Conservation (phyloP, 2,329 filamentous ascomycete species). For the Verticillium nubilum region DNA sequence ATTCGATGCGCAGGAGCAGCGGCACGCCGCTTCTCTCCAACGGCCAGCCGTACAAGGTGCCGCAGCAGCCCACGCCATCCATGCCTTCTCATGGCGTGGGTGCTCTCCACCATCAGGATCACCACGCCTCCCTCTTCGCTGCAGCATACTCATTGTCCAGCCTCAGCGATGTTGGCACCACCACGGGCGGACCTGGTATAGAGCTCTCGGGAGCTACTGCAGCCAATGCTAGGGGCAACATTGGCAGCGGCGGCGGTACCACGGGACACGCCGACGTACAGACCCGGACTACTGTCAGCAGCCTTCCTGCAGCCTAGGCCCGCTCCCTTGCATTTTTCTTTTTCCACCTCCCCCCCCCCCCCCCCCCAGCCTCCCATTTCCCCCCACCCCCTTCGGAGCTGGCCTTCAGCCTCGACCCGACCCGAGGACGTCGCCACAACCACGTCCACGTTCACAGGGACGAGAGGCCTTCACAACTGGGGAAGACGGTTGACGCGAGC, state of each 20-base stretch:
- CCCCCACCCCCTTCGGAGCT: neutral
- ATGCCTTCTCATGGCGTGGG: neutral
- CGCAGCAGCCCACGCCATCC: neutral
- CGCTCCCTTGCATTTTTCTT: neutral
- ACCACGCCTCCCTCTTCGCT: neutral
- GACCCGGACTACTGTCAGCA: neutral
- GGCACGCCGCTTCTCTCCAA: constrained; percentile 7
- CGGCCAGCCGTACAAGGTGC: constrained; percentile 9
- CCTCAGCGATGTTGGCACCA: neutral
- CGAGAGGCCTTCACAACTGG: neutral
- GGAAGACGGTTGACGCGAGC: neutral
- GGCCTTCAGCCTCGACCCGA: neutral
- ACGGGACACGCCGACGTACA: neutral
- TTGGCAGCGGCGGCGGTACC: neutral
- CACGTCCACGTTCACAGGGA: neutral
- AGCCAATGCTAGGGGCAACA: neutral
- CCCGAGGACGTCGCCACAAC: neutral
- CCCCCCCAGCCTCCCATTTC: neutral
- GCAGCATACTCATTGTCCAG: neutral
- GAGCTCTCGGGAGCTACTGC: neutral
- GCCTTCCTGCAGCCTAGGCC: neutral
- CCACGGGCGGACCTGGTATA: neutral
- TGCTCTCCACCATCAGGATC: neutral
- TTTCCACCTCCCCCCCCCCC: neutral
- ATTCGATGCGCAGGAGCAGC: constrained; percentile 6